Base-by-base conservation (phyloP, 371 early-diverging fungal species). In the Mucor indicus region DNA sequence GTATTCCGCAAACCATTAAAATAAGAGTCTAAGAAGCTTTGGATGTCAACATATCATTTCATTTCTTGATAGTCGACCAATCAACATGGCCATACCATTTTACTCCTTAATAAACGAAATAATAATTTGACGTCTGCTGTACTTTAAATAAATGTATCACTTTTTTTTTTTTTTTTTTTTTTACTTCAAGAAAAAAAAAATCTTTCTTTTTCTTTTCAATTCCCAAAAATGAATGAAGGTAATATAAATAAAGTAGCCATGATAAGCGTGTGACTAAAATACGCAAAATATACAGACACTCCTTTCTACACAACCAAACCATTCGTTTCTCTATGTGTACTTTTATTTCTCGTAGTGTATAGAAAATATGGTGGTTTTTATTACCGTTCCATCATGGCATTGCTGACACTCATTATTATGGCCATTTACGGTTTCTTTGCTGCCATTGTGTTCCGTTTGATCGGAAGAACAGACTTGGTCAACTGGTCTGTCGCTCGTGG, bases 401-500 rank as follows among this genome's bases (percentile, higher is more conserved):
- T 59, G 1, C 13, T 65, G 5, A 55, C 56, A 12, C 13, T 75
- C 9, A 36, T 54, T 6, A 16, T 64, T 20, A 57, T 61, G 44
- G 69, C 71, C 12, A 42, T 60, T 19, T 75, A 64, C 36, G 82
- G 82, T 3, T 72, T 81, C 40, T 22, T 64, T 37, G 66, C 72
- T 13, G 52, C 75, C 7, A 51, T 81, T 23, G 47, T 75, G 6
- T 33, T 82, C 33, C 72, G 77, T 44, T 40, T 72, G 11, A 27
- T 73, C 36, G 75, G 78, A 22, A 55, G 64, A 43, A 72, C 70
- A 4, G 69, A 69, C 11, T 55, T 69, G 22, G 79, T 79, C 67
- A 85, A 89, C 65, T 85, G 57, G 53, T 43, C 79, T 3, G 87
- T 86, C 3, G 80, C 81, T 2, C 72, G 79, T 39, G 51, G 74